Evolutionary conservation across 106 monocot genomes (phyloP).

Genomic region (Cymbidium sinense): DNA sequence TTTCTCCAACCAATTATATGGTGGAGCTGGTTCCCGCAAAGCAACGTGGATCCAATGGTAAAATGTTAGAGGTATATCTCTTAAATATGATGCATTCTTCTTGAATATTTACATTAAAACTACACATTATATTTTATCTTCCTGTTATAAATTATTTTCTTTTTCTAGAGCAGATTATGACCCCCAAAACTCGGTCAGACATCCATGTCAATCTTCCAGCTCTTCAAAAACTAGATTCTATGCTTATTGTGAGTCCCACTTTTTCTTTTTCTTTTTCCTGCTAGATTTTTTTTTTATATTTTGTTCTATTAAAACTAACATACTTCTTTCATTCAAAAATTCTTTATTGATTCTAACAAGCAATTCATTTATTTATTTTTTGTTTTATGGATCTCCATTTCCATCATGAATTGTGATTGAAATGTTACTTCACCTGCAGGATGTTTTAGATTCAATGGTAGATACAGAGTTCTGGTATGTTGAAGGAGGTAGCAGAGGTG

Average conservation of each 20-base stretch:
- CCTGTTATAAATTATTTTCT: constrained; percentile 2
- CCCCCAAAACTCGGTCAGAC: constrained; percentile 77
- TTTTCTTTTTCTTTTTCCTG: background rate
- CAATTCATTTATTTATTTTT: background rate
- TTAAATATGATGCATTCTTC: background rate
- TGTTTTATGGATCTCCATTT: background rate
- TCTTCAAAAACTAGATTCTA: constrained; percentile 86
- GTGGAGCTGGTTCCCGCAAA: constrained; percentile 88
- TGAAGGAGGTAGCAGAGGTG: constrained; percentile 55
- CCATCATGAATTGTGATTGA: background rate
- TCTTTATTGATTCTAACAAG: background rate
- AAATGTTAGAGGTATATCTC: constrained; percentile 56
- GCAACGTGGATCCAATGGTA: constrained; percentile 71
- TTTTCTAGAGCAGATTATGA: constrained; percentile 73
- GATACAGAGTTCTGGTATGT: constrained; percentile 88
- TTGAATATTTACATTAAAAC: background rate
- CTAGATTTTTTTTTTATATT: background rate
- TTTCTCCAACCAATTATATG: constrained; percentile 88
- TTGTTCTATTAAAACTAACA: background rate
- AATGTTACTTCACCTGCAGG: constrained; percentile 33
- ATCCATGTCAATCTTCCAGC: constrained; percentile 80
- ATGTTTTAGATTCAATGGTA: constrained; percentile 85
- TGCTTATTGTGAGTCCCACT: constrained; percentile 66
- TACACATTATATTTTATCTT: background rate
- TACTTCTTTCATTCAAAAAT: too few relatives aligned